Evolutionary conservation across 805 yeast genomes (phyloP), one percentile per base, ranked within the genome.

Genomic region (Jamesozyma spencerorum): DNA sequence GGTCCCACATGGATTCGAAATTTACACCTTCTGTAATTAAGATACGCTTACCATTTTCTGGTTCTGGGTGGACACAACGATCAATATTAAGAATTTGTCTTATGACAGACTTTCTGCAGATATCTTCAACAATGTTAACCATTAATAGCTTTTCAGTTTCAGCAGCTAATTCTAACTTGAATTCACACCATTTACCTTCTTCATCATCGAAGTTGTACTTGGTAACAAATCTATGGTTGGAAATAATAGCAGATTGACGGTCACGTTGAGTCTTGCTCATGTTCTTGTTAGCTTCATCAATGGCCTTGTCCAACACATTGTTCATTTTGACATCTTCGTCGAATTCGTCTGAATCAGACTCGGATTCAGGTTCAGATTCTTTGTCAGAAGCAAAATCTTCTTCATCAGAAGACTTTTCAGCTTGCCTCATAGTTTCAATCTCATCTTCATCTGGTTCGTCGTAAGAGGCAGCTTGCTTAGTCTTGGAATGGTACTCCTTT

Each of bases 11-110:
- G 38, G 96, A 94, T 58, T 72, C 73, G 78, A 92, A 92, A 68
- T 92, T 92, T 38, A 92, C 98, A 66, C 99, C 99, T 66, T 94
- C 99, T 18, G 99, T 90, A 43, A 92, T 83, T 53, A 94, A 72
- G 31, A 74, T 72, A 52, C 95, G 79, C 53, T 75, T 77, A 36
- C 83, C 85, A 51, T 72, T 73, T 53, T 76, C 83, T 26, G 81
- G 74, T 37, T 66, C 67, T 38, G 95, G 95, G 50, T 81, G 85
- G 48, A 90, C 69, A 73, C 97, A 88, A 64, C 98, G 81, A 22
- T 95, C 97, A 57, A 92, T 90, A 41, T 73, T 70, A 41, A 92
- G 82, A 49, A 88, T 81, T 65, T 94, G 96, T 55, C 97, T 81
- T 15, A 92, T 95, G 47, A 92, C 96, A 40, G 86, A 84, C 49